A percentile compares a stretch with the other conserved stretches of the same genome.
Conservation (phyloP, 495 filamentous ascomycete genomes). For the Neurospora sp. region DNA sequence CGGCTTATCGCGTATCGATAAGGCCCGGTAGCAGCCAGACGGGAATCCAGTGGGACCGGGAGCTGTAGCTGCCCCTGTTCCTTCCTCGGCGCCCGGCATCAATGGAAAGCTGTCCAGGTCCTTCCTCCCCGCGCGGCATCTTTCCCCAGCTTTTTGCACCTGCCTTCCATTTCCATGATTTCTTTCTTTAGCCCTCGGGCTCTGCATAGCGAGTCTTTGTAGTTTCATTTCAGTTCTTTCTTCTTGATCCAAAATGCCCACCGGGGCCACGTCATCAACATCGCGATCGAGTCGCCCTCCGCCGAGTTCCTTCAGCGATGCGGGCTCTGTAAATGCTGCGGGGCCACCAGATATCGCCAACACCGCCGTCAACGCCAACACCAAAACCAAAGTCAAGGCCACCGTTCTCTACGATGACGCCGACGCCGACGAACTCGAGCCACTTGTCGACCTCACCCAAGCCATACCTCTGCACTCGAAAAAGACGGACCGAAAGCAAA, state of each 20-base stretch:
- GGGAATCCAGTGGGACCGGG: background rate
- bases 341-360: background rate
- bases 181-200: background rate
- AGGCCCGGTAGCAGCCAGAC: background rate
- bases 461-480: conserved; percentile 37
- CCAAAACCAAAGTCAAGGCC: background rate
- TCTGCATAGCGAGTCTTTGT: background rate
- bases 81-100: background rate
- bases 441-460: conserved; percentile 13
- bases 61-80: background rate
- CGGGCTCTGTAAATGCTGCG: background rate
- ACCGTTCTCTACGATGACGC: background rate
- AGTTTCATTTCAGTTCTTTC: background rate
- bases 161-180: background rate
- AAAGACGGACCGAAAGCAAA: conserved; percentile 35
- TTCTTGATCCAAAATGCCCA: background rate
- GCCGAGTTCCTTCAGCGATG: background rate
- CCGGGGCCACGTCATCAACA: background rate
- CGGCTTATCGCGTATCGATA: background rate
- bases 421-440: background rate
- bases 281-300: background rate
- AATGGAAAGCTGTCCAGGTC: background rate
- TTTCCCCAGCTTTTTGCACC: background rate
- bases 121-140: background rate
- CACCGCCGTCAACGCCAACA: background rate